phyloP scores from a whole-genome alignment of 1,284 basidiomycete species.

The Apiotrichum laibachii region DNA sequence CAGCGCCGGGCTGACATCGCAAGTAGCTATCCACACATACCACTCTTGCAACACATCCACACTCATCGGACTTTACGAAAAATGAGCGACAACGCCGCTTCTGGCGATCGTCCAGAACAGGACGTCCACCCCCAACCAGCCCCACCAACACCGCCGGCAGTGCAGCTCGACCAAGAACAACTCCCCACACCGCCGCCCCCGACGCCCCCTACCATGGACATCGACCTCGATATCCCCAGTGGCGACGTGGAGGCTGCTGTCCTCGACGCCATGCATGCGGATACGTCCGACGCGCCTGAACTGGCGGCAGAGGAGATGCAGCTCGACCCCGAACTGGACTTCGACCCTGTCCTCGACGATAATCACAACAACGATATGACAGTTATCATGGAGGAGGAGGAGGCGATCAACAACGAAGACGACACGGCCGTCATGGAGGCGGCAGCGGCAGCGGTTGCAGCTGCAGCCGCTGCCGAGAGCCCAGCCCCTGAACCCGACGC shows the following conservation, averaged over 20 bases:
- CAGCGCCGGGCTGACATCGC: conserved; percentile 1
- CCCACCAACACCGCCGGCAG: not conserved
- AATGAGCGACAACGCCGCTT: conserved; percentile 39
- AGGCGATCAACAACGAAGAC: not conserved
- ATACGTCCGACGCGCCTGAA: too few relatives aligned
- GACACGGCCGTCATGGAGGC: not conserved
- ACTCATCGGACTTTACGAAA: conserved; percentile 28
- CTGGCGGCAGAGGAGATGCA: too few relatives aligned
- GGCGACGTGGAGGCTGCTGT: not conserved
- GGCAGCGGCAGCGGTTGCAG: not conserved
- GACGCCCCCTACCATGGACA: not conserved
- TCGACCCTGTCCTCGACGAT: too few relatives aligned
- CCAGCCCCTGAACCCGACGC: not conserved
- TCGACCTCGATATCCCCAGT: not conserved
- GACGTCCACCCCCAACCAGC: conserved; percentile 28
- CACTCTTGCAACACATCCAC: not conserved
- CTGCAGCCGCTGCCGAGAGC: not conserved
- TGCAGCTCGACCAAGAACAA: not conserved
- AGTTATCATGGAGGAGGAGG: too few relatives aligned
- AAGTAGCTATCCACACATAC: conserved; percentile 21
- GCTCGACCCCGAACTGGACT: too few relatives aligned
- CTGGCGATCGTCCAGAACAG: conserved; percentile 21
- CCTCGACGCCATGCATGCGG: not conserved
- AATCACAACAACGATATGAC: too few relatives aligned
- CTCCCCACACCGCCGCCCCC: not conserved